Base-by-base conservation (phyloP, 2,329 filamentous ascomycete species). In the Beauveria medogensis region DNA sequence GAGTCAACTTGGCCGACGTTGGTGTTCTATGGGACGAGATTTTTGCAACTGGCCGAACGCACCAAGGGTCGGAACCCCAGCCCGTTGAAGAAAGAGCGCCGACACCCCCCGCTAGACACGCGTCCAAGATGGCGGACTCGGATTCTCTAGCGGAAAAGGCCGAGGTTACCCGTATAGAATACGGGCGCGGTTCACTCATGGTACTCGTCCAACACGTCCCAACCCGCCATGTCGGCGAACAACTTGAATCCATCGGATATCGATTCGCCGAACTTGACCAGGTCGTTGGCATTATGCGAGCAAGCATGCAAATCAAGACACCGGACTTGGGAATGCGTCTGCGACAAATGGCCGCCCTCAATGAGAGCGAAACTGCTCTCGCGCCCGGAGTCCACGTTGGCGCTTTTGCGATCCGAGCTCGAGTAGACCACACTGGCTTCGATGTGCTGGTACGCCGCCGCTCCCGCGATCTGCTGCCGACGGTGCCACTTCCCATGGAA, bases 11-110 rank as follows among this genome's bases (percentile, higher is more conserved):
- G 2, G 78, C 82, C 7, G 79, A 85, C 4, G 73, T 89, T 8
- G 91, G 91, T 5, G 78, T 84, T 10, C 76, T 94, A 1, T 93
- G 89, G 75, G 88, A 93, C 64, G 86, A 91, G 65, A 88, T 94
- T 7, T 74, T 92, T 24, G 78, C 82, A 1, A 93, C 90, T 0
- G 88, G 83, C 54, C 20, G 50, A n/a, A 46, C 60, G 7, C 46
- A n/a, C 14, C 37, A 51, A 12, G 59, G n/a, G 5, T 18, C n/a
- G 6, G 44, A 51, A 37, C 16, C 22, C 22, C 8, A 16, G 4
- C 6, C 12, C 14, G 14, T 37, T 37, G 44, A 46, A 22, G 47
- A 53, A 12, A 41, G 50, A n/a, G 30, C 24, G n/a, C 14, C 10
- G 71, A 18, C 34, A 41, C 5, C 44, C 12, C 40, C 62, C 18